Conservation (phyloP, 768 basidiomycete species). For the Boletus coccyginus region DNA sequence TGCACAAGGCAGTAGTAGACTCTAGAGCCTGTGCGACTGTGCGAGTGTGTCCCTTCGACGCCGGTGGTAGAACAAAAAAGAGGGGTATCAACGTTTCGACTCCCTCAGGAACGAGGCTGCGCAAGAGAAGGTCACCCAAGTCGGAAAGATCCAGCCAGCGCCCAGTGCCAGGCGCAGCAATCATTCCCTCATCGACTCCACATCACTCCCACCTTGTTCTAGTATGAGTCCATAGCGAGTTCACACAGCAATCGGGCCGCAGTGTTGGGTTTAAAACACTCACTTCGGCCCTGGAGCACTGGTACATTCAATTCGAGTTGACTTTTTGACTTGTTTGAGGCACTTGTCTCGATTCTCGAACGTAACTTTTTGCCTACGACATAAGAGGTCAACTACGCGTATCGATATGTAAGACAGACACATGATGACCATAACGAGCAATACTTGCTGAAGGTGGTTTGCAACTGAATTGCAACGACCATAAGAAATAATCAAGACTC, state of each 20-base stretch:
- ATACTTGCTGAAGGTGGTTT: not conserved
- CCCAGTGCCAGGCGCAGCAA: not conserved
- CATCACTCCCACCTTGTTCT: not conserved
- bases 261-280: slow-evolving; percentile 2
- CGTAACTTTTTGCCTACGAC: slow-evolving; percentile 3
- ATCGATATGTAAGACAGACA: not conserved
- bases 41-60: not conserved
- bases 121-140: not conserved
- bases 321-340: not conserved
- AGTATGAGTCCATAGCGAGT: not conserved
- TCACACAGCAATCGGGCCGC: slow-evolving; percentile 7
- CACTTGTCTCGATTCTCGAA: not conserved
- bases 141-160: not conserved
- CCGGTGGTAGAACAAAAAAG: no score
- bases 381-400: not conserved
- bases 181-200: not conserved
- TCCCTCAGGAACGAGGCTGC: not conserved
- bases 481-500: slow-evolving; percentile 17
- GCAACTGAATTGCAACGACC: slow-evolving; percentile 11
- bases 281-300: not conserved
- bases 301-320: not conserved
- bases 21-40: not conserved
- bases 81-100: not conserved
- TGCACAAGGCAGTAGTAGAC: not conserved
- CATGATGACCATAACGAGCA: not conserved